phyloP scores from a whole-genome alignment of 805 yeast genomes.

The Nakazawaea wyomingensis region DNA sequence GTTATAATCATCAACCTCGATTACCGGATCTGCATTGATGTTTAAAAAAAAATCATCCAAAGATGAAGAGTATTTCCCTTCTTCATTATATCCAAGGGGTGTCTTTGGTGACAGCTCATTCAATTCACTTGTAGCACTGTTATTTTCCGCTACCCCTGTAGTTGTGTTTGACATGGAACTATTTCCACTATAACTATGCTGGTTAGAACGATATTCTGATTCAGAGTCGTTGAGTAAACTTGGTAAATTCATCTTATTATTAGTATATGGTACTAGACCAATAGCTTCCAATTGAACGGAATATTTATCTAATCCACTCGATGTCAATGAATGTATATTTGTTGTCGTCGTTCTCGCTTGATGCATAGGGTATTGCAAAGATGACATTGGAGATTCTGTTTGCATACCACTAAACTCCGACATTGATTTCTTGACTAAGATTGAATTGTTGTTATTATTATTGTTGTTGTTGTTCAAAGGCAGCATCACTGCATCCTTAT shows the following conservation, averaged over 20 bases:
- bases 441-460: background rate
- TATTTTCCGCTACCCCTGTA: background rate
- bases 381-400: background rate
- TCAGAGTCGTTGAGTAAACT: conserved; percentile 7
- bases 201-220: too few relatives aligned
- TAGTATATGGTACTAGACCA: conserved; percentile 7
- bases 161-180: too few relatives aligned
- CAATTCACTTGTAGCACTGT: background rate
- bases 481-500: background rate
- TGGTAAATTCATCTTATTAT: conserved; percentile 9
- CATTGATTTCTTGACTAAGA: conserved; percentile 1
- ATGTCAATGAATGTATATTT: background rate
- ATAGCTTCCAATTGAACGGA: conserved; percentile 8
- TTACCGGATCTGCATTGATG: conserved; percentile 1
- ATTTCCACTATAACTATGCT: too few relatives aligned
- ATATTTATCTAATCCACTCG: conserved; percentile 5
- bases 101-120: conserved; percentile 1
- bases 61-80: conserved; percentile 3
- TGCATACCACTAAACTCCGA: conserved; percentile 10
- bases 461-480: background rate
- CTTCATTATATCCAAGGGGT: background rate
- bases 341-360: background rate
- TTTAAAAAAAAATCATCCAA: conserved; percentile 10
- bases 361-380: background rate
- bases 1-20: conserved; percentile 16